phyloP scores from a whole-genome alignment of 2,329 filamentous ascomycete genomes.

The Ustulina deusta region DNA sequence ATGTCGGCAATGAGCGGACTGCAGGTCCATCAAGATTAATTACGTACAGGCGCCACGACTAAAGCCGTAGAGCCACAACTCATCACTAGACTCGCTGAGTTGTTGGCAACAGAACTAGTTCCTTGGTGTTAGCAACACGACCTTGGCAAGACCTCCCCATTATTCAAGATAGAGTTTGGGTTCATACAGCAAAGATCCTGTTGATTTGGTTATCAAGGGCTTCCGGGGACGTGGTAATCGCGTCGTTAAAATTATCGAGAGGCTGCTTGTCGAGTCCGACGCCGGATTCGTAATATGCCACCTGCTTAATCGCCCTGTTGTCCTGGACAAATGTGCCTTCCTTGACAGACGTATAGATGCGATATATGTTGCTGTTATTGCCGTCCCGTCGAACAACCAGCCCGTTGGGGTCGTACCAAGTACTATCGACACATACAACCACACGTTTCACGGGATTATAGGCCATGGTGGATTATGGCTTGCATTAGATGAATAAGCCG shows the following conservation, averaged over 20 bases:
- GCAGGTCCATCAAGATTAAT: constrained; percentile 2
- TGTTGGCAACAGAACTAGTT: constrained; percentile 40
- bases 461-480: constrained; percentile 29
- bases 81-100: constrained; percentile 47
- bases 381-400: constrained; percentile 36
- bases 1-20: not conserved
- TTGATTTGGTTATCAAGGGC: constrained; percentile 40
- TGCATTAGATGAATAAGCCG: constrained; percentile 18
- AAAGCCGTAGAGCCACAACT: constrained; percentile 57
- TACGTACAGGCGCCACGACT: constrained; percentile 54
- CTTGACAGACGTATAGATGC: constrained; percentile 39
- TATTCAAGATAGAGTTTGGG: not conserved
- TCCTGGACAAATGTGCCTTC: constrained; percentile 42
- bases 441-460: constrained; percentile 43
- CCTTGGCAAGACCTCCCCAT: not conserved
- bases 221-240: constrained; percentile 36
- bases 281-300: constrained; percentile 41
- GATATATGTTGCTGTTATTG: constrained; percentile 44
- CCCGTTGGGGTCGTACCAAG: constrained; percentile 42
- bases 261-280: constrained; percentile 40
- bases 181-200: constrained; percentile 42
- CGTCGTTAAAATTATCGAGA: constrained; percentile 42
- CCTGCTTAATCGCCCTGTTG: constrained; percentile 40
- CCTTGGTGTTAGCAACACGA: constrained; percentile 18
- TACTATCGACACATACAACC: constrained; percentile 41